Conservation (phyloP, 305 asterid species). For the Fraxinus platypoda region DNA sequence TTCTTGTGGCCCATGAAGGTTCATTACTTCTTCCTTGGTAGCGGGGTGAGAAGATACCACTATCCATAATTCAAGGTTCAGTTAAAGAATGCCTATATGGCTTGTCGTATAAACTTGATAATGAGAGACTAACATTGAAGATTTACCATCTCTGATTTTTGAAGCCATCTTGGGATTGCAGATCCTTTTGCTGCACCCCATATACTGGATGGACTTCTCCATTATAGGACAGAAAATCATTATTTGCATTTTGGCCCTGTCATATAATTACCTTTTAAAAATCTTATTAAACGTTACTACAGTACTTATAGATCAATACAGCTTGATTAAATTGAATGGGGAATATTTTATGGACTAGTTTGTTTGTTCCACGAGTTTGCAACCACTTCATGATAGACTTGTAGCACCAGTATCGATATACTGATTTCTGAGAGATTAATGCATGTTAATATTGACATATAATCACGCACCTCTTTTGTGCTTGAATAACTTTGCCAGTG, state of each 20-base stretch:
- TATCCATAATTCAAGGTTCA: slow-evolving; percentile 10
- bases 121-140: slow-evolving; percentile 2
- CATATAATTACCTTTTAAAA: not conserved
- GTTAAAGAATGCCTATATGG: not conserved
- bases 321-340: not conserved
- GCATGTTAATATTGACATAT: not conserved
- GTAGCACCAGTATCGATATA: not conserved
- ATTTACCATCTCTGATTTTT: slow-evolving; percentile 6
- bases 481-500: not conserved
- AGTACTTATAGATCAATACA: not conserved
- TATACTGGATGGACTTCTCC: not conserved
- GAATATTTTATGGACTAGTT: not conserved
- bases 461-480: not conserved
- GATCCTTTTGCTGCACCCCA: not conserved
- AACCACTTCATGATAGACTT: not conserved
- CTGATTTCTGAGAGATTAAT: not conserved
- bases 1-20: not conserved
- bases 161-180: not conserved
- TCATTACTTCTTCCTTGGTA: not conserved
- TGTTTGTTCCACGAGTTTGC: slow-evolving; percentile 3
- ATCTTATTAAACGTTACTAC: not conserved
- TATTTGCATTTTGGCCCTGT: not conserved
- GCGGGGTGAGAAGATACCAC: not conserved
- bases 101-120: not conserved
- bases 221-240: slow-evolving; percentile 2